Base-by-base conservation (phyloP, 2,329 filamentous ascomycete species). In the Aspergillus fijiensis region DNA sequence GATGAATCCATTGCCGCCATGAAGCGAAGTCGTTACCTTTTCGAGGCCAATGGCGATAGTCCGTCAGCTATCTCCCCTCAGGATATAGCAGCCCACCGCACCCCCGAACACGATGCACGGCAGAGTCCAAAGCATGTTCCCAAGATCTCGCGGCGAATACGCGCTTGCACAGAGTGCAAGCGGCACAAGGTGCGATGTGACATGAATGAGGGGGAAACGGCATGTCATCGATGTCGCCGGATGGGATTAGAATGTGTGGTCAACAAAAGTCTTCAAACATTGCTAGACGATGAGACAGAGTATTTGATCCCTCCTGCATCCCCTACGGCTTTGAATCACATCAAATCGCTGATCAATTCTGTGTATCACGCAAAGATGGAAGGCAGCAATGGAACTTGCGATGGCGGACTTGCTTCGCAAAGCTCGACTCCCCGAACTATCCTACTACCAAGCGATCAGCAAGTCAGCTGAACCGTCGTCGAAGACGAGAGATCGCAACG, bases 141-240 rank as follows among this genome's bases (percentile, higher is more conserved):
- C 52, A 76, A 76, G 66, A 79, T 80, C 39, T 79, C 77, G 25
- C 74, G 78, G 60, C 76, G 77, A 65, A 78, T 79, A 66, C 76
- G 77, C 48, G 82, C 82, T 29, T 84, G 82, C 66, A 82, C 81
- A 10, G 79, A 82, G 63, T 84, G 82, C 67, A 79, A 82, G 61
- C 80, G 81, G 59, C 81, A 83, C 63, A 84, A 84, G 70, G 82
- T 83, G 62, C 82, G 82, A 68, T 84, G 82, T 69, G 79, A 83
- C 57, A 83, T 84, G 80, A 75, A 78, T 60, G 72, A 76, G 47
- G 77, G 77, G 31, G 80, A 82, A 29, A 76, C 80, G 29, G 75
- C 77, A 16, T 84, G 82, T 65, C 79, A 79, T 59, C 70, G 82
- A 60, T 84, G 82, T 69, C 74, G 76, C 50, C 79, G 82, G 60